Base-by-base conservation (phyloP, 768 basidiomycete species). In the Mycena belliarum region DNA sequence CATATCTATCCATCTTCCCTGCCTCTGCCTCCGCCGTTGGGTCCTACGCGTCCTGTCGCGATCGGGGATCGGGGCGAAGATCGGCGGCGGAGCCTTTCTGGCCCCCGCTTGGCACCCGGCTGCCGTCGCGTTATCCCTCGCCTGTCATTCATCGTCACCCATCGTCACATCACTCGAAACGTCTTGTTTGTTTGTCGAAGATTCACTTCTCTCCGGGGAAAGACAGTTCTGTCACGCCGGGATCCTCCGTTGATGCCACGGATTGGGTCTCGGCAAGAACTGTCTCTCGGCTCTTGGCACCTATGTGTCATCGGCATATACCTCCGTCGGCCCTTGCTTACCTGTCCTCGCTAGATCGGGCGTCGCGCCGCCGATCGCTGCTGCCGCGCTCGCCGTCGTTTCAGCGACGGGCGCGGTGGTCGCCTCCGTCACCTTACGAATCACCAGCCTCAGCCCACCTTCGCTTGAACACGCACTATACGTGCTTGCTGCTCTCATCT, bases 311-410 rank as follows among this genome's bases (percentile, higher is more conserved):
- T n/a, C n/a, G n/a, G 26, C 40, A 33, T 18, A 32, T 32, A 32
- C 29, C 29, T 32, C 29, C 29, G 29, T 32, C 29, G 29, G 29
- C 29, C 29, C 7, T 32, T 32, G 29, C 29, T 32, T 12, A 43
- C 33, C 29, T 21, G 9, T 35, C 45, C 43, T 1, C 29, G 29
- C 35, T 24, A 51, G 42, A 51, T 45, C 49, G 43, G 26, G 41
- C 24, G 21, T 49, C 38, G 20, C 42, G 12, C 37, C 56, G 33
- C 33, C 16, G 49, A 51, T 46, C 56, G 56, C 20, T 20, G 38
- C 10, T 56, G 55, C 48, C 55, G 33, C 45, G 49, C 55, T 57
- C 55, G 49, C 44, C 56, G 44, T n/a, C 35, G 40, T 26, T 28
- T 24, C 28, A 42, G 48, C 42, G 48, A 18, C 15, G 48, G 26